phyloP scores from a whole-genome alignment of 73 alveolate species.

The Uronychia binucleata region DNA sequence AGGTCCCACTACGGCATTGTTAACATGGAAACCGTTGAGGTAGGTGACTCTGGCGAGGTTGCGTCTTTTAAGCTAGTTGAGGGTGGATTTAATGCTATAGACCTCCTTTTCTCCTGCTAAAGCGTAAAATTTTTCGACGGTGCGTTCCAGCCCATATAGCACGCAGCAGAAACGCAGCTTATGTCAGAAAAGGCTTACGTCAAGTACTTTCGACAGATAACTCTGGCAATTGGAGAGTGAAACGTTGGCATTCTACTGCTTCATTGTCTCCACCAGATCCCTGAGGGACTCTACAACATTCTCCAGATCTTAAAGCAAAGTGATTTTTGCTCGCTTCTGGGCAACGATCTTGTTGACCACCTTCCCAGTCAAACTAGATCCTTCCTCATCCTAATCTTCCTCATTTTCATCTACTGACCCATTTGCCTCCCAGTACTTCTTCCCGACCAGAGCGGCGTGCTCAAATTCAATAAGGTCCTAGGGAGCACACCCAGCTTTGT shows the following conservation, averaged over 20 bases:
- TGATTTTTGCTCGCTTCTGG: slow-evolving; percentile 31
- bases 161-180: background rate
- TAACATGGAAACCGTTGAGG: slow-evolving; percentile 45
- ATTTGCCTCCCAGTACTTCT: background rate
- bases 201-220: background rate
- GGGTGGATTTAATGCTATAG: background rate
- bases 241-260: too few relatives aligned
- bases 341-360: slow-evolving; percentile 36
- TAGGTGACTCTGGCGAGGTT: slow-evolving; percentile 25
- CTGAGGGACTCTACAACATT: background rate
- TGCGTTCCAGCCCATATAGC: background rate
- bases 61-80: background rate
- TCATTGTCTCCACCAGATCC: background rate
- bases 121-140: background rate
- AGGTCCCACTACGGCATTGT: slow-evolving; percentile 13
- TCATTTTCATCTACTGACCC: background rate
- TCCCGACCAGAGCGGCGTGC: background rate
- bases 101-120: background rate
- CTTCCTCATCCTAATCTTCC: slow-evolving; percentile 14
- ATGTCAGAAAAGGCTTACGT: background rate
- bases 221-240: background rate
- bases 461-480: background rate
- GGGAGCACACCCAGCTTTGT: background rate
- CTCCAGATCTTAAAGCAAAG: slow-evolving; percentile 28
- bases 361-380: background rate